These are phyloP conservation scores for Candida gigantensis DNA, from an alignment of 1,139 yeast species.

Conservation along the genomic window DNA sequence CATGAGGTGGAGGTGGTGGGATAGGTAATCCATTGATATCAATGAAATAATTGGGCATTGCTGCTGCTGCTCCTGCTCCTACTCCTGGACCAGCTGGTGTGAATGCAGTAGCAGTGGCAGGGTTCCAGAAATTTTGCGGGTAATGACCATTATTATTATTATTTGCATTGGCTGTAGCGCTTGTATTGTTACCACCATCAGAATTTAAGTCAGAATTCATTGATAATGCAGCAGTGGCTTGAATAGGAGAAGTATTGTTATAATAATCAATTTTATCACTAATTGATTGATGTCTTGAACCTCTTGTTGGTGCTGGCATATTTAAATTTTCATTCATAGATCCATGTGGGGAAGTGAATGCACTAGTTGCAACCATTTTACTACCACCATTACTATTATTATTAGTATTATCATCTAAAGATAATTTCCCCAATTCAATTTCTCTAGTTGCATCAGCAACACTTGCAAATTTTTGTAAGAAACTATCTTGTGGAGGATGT, in stretches of 20 bases:
- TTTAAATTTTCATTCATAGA: conserved; percentile 55
- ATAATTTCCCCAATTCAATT: conserved; percentile 49
- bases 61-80: conserved; percentile 7
- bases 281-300: conserved; percentile 57
- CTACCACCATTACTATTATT: conserved; percentile 30
- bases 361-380: conserved; percentile 9
- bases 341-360: conserved; percentile 39
- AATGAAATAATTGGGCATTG: conserved; percentile 29
- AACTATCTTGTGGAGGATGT: conserved; percentile 50
- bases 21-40: conserved; percentile 18
- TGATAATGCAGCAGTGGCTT: conserved; percentile 43
- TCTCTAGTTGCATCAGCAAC: conserved; percentile 82
- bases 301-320: conserved; percentile 38
- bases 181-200: conserved; percentile 8
- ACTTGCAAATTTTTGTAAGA: conserved; percentile 67
- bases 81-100: too few species aligned
- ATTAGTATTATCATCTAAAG: conserved; percentile 45
- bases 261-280: conserved; percentile 66
- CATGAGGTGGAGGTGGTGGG: conserved; percentile 12
- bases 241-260: conserved; percentile 52
- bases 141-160: conserved; percentile 23
- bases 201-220: conserved; percentile 30
- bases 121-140: conserved; percentile 59
- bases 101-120: conserved; percentile 61
- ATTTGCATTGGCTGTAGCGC: background rate